Evolutionary conservation across 768 basidiomycete genomes (phyloP).

Genomic region (Boletus pseudopeckii): DNA sequence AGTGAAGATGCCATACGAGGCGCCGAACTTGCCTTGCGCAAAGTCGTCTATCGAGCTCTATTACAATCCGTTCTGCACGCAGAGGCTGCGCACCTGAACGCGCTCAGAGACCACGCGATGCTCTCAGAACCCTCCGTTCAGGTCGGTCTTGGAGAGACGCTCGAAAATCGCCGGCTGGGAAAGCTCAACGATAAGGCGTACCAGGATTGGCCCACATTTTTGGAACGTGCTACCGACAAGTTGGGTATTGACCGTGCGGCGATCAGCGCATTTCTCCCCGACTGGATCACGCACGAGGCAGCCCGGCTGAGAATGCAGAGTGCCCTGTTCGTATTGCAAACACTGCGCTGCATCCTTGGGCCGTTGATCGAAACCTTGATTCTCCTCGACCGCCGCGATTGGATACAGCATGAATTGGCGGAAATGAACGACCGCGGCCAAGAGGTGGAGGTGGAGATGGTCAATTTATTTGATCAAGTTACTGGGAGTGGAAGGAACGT

Average conservation of each 20-base stretch:
- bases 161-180: conserved; percentile 47
- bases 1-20: conserved; percentile 30
- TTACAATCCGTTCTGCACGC: conserved; percentile 37
- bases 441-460: conserved; percentile 40
- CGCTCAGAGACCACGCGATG: background rate
- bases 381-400: conserved; percentile 56
- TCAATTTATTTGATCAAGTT: conserved; percentile 72
- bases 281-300: conserved; percentile 21
- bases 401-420: conserved; percentile 45
- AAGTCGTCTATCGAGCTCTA: conserved; percentile 71
- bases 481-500: conserved; percentile 72
- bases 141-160: conserved; percentile 36
- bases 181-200: conserved; percentile 51
- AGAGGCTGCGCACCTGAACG: background rate
- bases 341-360: conserved; percentile 65
- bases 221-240: conserved; percentile 33
- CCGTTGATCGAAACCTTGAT: conserved; percentile 66
- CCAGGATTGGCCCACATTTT: conserved; percentile 46
- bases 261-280: conserved; percentile 15
- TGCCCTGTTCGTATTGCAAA: conserved; percentile 56
- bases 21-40: conserved; percentile 55
- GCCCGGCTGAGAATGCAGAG: conserved; percentile 33
- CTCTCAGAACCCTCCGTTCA: conserved; percentile 9
- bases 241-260: conserved; percentile 20
- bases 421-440: conserved; percentile 18